phyloP scores from a whole-genome alignment of 192 early-diverging fungal genomes.

The Rhizoclosmatium globosum region DNA sequence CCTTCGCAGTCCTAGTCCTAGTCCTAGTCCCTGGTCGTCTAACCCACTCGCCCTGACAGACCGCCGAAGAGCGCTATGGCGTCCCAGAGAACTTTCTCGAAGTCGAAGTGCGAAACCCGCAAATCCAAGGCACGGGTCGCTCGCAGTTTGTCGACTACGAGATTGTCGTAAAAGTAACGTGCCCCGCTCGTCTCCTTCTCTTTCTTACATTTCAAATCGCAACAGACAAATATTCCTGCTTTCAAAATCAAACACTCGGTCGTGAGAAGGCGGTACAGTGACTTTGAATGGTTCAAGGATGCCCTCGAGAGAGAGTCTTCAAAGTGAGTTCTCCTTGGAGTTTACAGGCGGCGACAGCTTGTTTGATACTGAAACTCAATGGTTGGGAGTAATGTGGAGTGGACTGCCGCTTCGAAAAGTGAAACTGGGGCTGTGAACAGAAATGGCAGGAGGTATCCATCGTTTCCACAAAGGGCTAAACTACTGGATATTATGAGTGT shows the following conservation, averaged over 20 bases:
- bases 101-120: slow-evolving; percentile 91
- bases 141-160: slow-evolving; percentile 97
- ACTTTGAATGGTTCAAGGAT: slow-evolving; percentile 99
- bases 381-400: too few relatives aligned
- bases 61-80: slow-evolving; percentile 75
- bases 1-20: not conserved
- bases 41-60: slow-evolving; percentile 28
- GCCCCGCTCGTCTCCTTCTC: too few relatives aligned
- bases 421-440: too few relatives aligned
- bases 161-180: slow-evolving; percentile 89
- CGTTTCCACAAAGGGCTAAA: too few relatives aligned
- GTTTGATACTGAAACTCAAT: not conserved
- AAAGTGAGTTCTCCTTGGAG: slow-evolving; percentile 37
- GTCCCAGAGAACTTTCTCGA: slow-evolving; percentile 98
- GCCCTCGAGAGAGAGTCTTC: slow-evolving; percentile 89
- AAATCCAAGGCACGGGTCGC: slow-evolving; percentile 80
- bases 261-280: slow-evolving; percentile 93
- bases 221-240: slow-evolving; percentile 92
- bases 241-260: slow-evolving; percentile 87
- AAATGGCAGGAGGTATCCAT: too few relatives aligned
- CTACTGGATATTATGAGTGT: too few relatives aligned
- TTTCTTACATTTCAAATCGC: not conserved
- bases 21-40: not conserved
- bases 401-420: too few relatives aligned
- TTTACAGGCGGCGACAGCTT: too few relatives aligned